Evolutionary conservation across 179 eudicot genomes (phyloP), one percentile per base, ranked within the genome.

Genomic region (Spinacia oleracea): DNA sequence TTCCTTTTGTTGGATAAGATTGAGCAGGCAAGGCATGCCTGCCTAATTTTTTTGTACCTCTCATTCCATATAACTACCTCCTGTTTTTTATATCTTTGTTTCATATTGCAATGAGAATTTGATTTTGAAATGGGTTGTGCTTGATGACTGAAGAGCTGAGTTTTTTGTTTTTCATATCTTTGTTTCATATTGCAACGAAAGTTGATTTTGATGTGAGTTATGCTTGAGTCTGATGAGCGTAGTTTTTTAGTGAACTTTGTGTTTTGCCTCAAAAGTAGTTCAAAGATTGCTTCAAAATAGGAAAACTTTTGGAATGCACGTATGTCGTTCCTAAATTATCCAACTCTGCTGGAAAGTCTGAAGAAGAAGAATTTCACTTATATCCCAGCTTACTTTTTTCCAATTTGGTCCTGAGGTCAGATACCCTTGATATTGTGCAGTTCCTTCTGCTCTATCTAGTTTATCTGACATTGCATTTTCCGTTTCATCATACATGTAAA

Each of bases 1-100:
- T 72, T 31, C 25, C 25, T 48, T 78, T 51, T 74, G 27, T 48
- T 59, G 75, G 40, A 45, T 67, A 62, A 71, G 31, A 35, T 29
- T 66, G 43, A 64, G 68, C 23, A 31, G n/a, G 48, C 71, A 58
- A 65, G 56, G 56, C 31, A 15, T 53, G 69, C 38, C 48, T 79
- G 40, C 25, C 20, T 20, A 48, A n/a, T 34, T 63, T 35, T 53
- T 69, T 70, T 77, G 63, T 66, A 74, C 34, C 48, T 68, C 74
- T 70, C 50, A 6, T 11, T 20, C 70, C 43, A 2, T 21, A 23
- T 12, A 9, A 46, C 16, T 34, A 32, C 66, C 58, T 12, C 51
- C 11, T 42, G 20, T 42, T 21, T 70, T 6, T 21, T 4, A 15
- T 42, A 4, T 64, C 42, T 32, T 32, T 64, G 0, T 15, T 5